Base-by-base conservation (phyloP, 108 stramenopile genomes). In the Nitzschia inconspicua region DNA sequence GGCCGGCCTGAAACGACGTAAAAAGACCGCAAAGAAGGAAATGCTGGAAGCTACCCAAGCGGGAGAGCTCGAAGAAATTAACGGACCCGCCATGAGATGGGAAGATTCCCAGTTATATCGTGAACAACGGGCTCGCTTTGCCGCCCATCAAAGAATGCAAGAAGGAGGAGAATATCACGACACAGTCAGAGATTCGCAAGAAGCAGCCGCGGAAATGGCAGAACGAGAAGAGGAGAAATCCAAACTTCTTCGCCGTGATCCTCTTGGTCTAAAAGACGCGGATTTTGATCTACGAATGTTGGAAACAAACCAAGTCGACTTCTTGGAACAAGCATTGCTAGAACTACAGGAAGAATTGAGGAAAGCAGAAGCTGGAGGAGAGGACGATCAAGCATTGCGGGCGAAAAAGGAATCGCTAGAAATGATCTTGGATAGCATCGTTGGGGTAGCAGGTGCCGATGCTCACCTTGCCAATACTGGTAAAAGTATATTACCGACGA, bases 401-500 rank as follows among this genome's bases (percentile, higher is more conserved):
- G 75, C 88, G 32, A 81, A 88, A 47, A 80, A 87, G 57, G 86
- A 88, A 56, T 71, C 82, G 19, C 59, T 93, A 14, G 73, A 86
- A 49, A 68, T 57, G 0, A 64, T 93, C 29, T 43, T 86, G 51
- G 86, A 91, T 46, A 54, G 66, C 14, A 51, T 74, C 20, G 54
- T 70, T 31, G 79, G 79, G 14, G 43, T 74, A 19, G 76, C 62
- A 23, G 62, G 48, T 42, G 53, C 43, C 23, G 61, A 35, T 3
- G 64, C 40, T 20, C 54, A 41, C 31, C 29, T 54, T 24, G 32
- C 32, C 0, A 52, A 39, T 18, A 69, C 59, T 1, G 70, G 70
- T 36, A 52, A 43, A 18, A 90, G 88, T 24, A 58, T 91, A 41
- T 61, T 94, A 36, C 88, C 89, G 3, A 83, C 89, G 0, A 77